phyloP scores from a whole-genome alignment of 2,329 filamentous ascomycete genomes.

The Alternaria postmessia region DNA sequence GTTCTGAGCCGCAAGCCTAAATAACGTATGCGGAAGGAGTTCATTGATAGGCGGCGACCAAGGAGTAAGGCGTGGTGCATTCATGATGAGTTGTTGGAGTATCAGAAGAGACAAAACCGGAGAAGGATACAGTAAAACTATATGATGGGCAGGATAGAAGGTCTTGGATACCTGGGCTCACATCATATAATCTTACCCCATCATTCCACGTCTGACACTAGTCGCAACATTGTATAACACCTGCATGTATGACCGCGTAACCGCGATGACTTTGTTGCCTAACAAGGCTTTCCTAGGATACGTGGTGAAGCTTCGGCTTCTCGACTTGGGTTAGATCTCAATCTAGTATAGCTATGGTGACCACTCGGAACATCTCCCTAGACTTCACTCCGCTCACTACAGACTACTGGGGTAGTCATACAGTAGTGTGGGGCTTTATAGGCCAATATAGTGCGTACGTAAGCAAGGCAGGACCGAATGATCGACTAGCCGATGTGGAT shows the following conservation, averaged over 20 bases:
- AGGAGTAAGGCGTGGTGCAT: conserved; percentile 4
- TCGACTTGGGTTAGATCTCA: neutral
- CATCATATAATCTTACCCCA: neutral
- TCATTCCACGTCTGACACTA: neutral
- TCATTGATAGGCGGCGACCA: conserved; percentile 12
- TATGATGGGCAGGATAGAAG: neutral
- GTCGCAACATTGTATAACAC: neutral
- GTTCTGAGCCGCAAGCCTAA: conserved; percentile 10
- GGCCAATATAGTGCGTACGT: neutral
- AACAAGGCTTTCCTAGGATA: neutral
- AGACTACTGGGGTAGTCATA: neutral
- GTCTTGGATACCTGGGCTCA: neutral
- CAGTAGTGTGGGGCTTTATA: neutral
- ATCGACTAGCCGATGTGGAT: neutral
- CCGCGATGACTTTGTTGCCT: neutral
- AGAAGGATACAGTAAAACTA: neutral
- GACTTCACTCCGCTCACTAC: neutral
- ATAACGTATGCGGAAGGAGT: conserved; percentile 18
- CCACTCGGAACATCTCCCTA: neutral
- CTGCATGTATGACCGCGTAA: neutral
- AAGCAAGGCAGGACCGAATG: neutral
- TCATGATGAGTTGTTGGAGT: neutral
- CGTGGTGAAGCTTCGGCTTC: neutral
- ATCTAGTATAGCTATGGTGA: neutral
- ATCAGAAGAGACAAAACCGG: neutral